phyloP scores from a whole-genome alignment of 2,329 filamentous ascomycete genomes.

The Venturia oleaginea region DNA sequence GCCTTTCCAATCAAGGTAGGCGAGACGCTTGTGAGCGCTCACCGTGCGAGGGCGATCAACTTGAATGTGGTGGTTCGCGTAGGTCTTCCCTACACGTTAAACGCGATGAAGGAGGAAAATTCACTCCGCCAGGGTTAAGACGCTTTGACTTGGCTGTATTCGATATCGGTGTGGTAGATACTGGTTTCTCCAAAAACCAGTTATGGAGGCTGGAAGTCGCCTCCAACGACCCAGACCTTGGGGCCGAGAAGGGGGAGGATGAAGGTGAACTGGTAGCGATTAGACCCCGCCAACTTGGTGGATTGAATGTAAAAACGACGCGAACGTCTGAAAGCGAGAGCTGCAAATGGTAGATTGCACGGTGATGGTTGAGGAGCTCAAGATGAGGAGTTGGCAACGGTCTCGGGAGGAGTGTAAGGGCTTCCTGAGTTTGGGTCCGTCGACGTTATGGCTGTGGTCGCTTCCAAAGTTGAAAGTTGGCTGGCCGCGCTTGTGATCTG shows the following conservation, averaged over 20 bases:
- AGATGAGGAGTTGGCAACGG: not conserved
- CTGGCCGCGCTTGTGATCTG: not conserved
- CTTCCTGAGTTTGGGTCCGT: not conserved
- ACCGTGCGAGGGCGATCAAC: slow-evolving; percentile 42
- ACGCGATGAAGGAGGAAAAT: slow-evolving; percentile 20
- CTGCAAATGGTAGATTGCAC: not conserved
- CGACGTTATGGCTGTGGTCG: not conserved
- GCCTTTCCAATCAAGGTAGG: slow-evolving; percentile 16
- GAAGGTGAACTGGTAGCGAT: slow-evolving; percentile 61
- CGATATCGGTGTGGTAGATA: slow-evolving; percentile 1
- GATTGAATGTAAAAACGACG: slow-evolving; percentile 32
- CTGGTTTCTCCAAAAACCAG: slow-evolving; percentile 39
- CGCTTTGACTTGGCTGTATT: slow-evolving; percentile 1
- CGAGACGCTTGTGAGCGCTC: slow-evolving; percentile 47
- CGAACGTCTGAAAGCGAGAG: slow-evolving; percentile 17
- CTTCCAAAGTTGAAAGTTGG: not conserved
- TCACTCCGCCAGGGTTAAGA: slow-evolving; percentile 20
- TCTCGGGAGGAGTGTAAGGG: not conserved
- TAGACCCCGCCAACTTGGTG: slow-evolving; percentile 92
- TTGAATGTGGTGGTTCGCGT: slow-evolving; percentile 39
- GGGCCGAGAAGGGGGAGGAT: slow-evolving; percentile 87
- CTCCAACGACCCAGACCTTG: slow-evolving; percentile 90
- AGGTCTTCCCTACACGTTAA: slow-evolving; percentile 38
- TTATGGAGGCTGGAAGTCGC: slow-evolving; percentile 98
- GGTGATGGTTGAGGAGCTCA: not conserved